A percentile compares a stretch with the other conserved stretches of the same genome.
Conservation (phyloP, 2,329 filamentous ascomycete species). For the Exophiala mesophila region DNA sequence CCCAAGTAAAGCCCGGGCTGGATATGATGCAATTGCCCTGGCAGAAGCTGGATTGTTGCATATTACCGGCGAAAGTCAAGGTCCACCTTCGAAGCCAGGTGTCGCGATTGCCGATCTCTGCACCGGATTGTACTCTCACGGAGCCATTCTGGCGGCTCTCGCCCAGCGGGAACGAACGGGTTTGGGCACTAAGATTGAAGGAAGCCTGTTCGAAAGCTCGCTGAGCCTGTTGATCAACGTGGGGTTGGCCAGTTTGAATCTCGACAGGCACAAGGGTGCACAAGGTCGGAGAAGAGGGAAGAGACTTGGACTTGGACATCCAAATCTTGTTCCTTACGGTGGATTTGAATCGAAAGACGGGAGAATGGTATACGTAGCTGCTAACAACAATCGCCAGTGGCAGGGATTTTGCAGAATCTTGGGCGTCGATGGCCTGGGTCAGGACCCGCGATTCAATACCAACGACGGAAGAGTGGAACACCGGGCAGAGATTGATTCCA, state of each 20-base stretch:
- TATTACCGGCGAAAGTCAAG: slow-evolving; percentile 20
- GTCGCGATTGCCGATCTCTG: slow-evolving; percentile 24
- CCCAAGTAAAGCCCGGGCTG: slow-evolving; percentile 29
- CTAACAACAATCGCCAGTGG: slow-evolving; percentile 26
- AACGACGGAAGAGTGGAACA: slow-evolving; percentile 24
- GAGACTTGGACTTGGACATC: slow-evolving; percentile 21
- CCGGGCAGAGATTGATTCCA: slow-evolving; percentile 19
- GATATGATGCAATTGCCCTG: slow-evolving; percentile 25
- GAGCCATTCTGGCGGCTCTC: slow-evolving; percentile 24
- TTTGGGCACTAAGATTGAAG: slow-evolving; percentile 20
- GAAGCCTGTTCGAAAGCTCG: slow-evolving; percentile 28
- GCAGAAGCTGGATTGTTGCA: slow-evolving; percentile 24
- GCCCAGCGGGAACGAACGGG: slow-evolving; percentile 19
- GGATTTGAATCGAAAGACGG: slow-evolving; percentile 20
- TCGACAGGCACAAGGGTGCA: slow-evolving; percentile 17
- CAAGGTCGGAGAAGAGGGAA: slow-evolving; percentile 20
- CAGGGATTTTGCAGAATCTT: slow-evolving; percentile 21
- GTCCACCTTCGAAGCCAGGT: slow-evolving; percentile 21
- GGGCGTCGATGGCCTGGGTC: slow-evolving; percentile 12
- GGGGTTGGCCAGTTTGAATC: slow-evolving; percentile 23
- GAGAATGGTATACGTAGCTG: slow-evolving; percentile 23
- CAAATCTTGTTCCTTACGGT: slow-evolving; percentile 24
- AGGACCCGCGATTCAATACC: slow-evolving; percentile 19
- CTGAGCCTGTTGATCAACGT: slow-evolving; percentile 25
- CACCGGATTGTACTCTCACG: slow-evolving; percentile 23